Evolutionary conservation across 2,329 filamentous ascomycete genomes (phyloP).

Genomic region (Calonectria leucothoes): DNA sequence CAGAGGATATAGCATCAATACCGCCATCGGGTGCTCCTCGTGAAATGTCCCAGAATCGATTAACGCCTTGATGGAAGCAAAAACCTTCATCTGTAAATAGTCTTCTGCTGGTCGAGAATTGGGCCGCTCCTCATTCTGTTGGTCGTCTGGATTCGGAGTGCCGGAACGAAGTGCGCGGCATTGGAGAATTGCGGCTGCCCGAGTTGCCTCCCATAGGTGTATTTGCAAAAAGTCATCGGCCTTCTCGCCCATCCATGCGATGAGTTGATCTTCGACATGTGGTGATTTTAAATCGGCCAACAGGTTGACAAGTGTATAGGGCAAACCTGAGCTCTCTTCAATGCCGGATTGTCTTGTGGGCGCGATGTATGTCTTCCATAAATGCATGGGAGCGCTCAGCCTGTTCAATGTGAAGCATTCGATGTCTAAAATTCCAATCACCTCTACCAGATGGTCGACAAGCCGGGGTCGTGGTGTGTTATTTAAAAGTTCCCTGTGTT

Average conservation of each 20-base stretch:
- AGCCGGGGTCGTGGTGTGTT: not conserved
- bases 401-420: slow-evolving; percentile 11
- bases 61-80: slow-evolving; percentile 4
- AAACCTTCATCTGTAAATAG: slow-evolving; percentile 2
- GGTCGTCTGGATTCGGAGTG: not conserved
- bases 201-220: slow-evolving; percentile 17
- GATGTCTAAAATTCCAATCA: slow-evolving; percentile 12
- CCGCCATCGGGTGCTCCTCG: not conserved
- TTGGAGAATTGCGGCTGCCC: slow-evolving; percentile 9
- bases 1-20: slow-evolving; percentile 7
- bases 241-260: slow-evolving; percentile 9
- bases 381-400: not conserved
- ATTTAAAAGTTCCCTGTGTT: not conserved
- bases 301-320: slow-evolving; percentile 13
- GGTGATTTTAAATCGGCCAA: slow-evolving; percentile 7
- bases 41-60: slow-evolving; percentile 11
- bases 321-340: slow-evolving; percentile 15
- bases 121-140: not conserved
- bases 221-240: slow-evolving; percentile 12
- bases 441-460: slow-evolving; percentile 7
- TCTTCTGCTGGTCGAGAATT: not conserved
- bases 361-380: slow-evolving; percentile 7
- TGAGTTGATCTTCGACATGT: not conserved
- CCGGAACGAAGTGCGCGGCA: not conserved
- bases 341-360: not conserved